Evolutionary conservation across 2,329 filamentous ascomycete species (phyloP), one percentile per base, ranked within the genome.

Genomic region (Cladosporium sp.): DNA sequence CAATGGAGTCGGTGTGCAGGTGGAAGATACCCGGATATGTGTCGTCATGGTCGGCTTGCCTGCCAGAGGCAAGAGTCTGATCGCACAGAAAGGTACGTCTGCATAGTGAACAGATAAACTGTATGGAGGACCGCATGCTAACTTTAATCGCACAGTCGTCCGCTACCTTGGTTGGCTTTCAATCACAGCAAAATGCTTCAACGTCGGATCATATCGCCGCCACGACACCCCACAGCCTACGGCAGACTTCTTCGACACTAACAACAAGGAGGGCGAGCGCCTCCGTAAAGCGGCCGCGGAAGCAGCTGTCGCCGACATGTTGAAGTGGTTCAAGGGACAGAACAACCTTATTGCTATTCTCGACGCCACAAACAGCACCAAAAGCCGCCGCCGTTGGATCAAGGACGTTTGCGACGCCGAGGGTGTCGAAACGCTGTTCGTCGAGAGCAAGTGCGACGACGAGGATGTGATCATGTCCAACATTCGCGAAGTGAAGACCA

Each of bases 41-140:
- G 93, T 99, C 70, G 93, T 99, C 74, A 98, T 99, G 95, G 95
- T 99, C 67, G 95, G 95, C 71, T 85, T 99, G 76, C 95, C 95
- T 64, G 95, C 95, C 67, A 86, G 95, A 72, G 95, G 95, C 75
- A 99, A 99, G 86, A 97, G 92, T 82, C 88, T 97, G 79, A 98
- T 99, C 77, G 94, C 95, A 71, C 93, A 96, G 76, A 97, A 97
- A 70, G 73, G 74, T 76, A 71, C 25, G 67, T 25, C 18, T 23
- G 11, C 11, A 36, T 39, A 8, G 13, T 13, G 25, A 39, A 51
- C 1, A 36, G n/a, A 46, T 21, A 51, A 13, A 10, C 36, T 10
- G 26, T 13, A 8, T 8, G 18, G 4, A 25, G 11, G 16, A 48
- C 21, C 16, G 18, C 25, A n/a, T 13, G 65, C 66, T 68, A 48